Conservation (phyloP, 2,329 filamentous ascomycete genomes). For the Sporothrix pallida region DNA sequence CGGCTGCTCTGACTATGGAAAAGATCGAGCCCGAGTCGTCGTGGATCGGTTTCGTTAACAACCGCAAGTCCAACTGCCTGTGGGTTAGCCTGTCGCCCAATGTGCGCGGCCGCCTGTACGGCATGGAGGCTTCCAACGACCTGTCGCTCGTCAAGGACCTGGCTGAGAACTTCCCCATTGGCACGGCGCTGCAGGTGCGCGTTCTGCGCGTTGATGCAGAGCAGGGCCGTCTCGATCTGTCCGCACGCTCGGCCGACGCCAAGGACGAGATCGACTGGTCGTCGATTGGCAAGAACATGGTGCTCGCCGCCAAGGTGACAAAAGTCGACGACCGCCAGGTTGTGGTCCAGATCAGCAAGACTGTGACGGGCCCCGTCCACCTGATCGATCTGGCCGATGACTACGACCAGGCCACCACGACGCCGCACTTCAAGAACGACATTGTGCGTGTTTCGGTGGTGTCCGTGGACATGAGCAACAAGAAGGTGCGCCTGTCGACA, state of each 20-base stretch:
- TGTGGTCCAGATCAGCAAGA: slow-evolving; percentile 82
- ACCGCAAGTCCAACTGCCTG: slow-evolving; percentile 75
- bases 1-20: slow-evolving; percentile 68
- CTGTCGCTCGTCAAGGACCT: slow-evolving; percentile 78
- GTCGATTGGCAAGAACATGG: slow-evolving; percentile 76
- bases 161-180: slow-evolving; percentile 80
- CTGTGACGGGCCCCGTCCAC: slow-evolving; percentile 77
- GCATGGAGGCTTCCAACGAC: slow-evolving; percentile 87
- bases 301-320: slow-evolving; percentile 82
- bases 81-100: slow-evolving; percentile 93
- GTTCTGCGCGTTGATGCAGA: slow-evolving; percentile 75
- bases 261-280: slow-evolving; percentile 68
- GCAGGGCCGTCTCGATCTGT: slow-evolving; percentile 80
- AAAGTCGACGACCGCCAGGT: slow-evolving; percentile 84
- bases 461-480: slow-evolving; percentile 80
- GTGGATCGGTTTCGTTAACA: slow-evolving; percentile 89
- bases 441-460: slow-evolving; percentile 86
- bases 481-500: slow-evolving; percentile 79
- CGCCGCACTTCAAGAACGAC: slow-evolving; percentile 80
- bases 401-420: slow-evolving; percentile 78
- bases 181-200: slow-evolving; percentile 82
- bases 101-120: slow-evolving; percentile 80
- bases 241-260: slow-evolving; percentile 68
- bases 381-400: slow-evolving; percentile 86
- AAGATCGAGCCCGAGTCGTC: slow-evolving; percentile 73